phyloP scores from a whole-genome alignment of 371 early-diverging fungal species.

The Mortierella sp. region DNA sequence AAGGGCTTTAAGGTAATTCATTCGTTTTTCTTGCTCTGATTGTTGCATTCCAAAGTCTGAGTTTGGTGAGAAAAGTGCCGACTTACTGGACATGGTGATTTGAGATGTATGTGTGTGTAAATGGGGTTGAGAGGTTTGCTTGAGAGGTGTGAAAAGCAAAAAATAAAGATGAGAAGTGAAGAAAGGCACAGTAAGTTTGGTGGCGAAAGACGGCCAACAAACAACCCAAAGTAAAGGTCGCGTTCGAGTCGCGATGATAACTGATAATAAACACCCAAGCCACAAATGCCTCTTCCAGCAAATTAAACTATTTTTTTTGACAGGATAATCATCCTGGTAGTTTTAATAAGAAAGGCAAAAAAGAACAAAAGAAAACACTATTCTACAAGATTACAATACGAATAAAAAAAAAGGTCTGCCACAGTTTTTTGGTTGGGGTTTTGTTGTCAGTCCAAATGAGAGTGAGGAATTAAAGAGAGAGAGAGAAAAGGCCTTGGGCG shows the following conservation, averaged over 20 bases:
- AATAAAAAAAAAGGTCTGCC: conserved; percentile 14
- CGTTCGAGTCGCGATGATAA: not conserved
- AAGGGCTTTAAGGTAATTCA: too few relatives aligned
- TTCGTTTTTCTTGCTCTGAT: not conserved
- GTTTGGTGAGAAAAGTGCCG: not conserved
- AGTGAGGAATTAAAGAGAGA: conserved; percentile 13
- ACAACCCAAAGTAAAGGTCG: not conserved
- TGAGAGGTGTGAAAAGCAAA: too few relatives aligned
- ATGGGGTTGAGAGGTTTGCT: not conserved
- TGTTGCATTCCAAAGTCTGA: not conserved
- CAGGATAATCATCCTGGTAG: not conserved
- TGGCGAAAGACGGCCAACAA: conserved; percentile 24
- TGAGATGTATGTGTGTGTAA: not conserved
- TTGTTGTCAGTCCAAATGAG: conserved; percentile 3
- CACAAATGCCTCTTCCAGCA: conserved; percentile 13
- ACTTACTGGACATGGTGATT: conserved; percentile 44
- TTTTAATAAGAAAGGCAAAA: not conserved
- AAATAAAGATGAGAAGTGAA: not conserved
- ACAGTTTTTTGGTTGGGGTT: conserved; percentile 34
- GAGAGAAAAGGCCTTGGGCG: conserved; percentile 5
- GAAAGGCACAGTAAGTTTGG: conserved; percentile 13
- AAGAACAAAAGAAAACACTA: not conserved
- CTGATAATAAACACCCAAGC: conserved; percentile 8
- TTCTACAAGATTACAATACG: not conserved
- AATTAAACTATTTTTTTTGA: not conserved